These are phyloP conservation scores for Chlorophyllum brunneum DNA, from an alignment of 768 basidiomycete genomes.

Conservation along the genomic window DNA sequence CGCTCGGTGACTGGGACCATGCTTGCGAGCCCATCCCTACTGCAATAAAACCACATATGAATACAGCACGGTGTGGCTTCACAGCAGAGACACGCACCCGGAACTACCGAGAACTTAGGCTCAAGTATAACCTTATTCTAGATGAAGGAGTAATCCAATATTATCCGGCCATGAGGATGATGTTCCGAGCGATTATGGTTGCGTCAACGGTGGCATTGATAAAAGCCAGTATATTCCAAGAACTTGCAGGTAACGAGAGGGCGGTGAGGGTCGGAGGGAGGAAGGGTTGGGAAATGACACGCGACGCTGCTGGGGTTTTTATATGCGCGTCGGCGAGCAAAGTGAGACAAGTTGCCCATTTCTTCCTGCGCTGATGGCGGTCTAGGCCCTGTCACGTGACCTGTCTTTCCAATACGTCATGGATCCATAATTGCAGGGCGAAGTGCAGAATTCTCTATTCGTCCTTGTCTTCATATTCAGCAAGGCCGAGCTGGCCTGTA, in stretches of 20 bases:
- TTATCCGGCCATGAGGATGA: constrained; percentile 2
- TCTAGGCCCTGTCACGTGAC: background rate
- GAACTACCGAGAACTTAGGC: background rate
- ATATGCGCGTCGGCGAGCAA: constrained; percentile 1
- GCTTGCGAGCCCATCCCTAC: background rate
- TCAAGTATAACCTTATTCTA: background rate
- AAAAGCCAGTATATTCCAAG: background rate
- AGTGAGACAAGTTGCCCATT: background rate
- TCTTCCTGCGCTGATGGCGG: background rate
- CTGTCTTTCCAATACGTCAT: too few relatives aligned
- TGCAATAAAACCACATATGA: background rate
- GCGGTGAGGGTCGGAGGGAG: background rate
- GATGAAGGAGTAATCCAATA: background rate
- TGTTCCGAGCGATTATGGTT: background rate
- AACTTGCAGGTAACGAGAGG: background rate
- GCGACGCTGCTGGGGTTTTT: background rate
- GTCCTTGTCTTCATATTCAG: too few relatives aligned
- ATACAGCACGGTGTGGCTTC: background rate
- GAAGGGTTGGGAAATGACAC: background rate
- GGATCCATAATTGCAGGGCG: too few relatives aligned
- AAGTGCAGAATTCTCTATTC: too few relatives aligned
- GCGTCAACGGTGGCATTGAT: background rate
- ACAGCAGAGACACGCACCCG: background rate
- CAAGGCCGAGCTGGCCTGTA: too few relatives aligned
- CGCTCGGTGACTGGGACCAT: too few relatives aligned